Evolutionary conservation across 371 early-diverging fungal species (phyloP).

Genomic region (Lichtheimia corymbifera): DNA sequence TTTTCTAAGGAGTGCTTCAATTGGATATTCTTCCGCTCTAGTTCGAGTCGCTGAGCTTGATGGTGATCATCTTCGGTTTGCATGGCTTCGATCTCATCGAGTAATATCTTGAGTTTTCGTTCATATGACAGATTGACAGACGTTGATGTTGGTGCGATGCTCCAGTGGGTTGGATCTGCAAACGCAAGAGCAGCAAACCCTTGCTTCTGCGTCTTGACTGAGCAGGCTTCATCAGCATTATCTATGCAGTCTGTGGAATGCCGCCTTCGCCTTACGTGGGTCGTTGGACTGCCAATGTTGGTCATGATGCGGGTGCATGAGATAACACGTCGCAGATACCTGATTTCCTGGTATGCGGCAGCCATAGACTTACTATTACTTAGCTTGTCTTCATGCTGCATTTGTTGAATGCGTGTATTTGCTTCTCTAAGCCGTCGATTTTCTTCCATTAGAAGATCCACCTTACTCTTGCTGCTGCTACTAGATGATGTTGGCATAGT

Average conservation of each 20-base stretch:
- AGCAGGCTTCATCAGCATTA: neutral
- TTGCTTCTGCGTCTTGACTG: neutral
- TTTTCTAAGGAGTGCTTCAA: slow-evolving; percentile 7
- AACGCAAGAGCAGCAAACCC: too few relatives aligned
- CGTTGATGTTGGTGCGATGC: neutral
- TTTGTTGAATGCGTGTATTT: neutral
- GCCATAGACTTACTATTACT: neutral
- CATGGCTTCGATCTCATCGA: slow-evolving; percentile 19
- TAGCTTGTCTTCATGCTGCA: neutral
- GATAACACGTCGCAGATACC: slow-evolving; percentile 6
- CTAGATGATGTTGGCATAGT: neutral
- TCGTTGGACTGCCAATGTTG: neutral
- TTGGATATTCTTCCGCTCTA: slow-evolving; percentile 7
- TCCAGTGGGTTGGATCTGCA: neutral
- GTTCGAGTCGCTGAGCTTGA: neutral
- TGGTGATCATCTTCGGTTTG: slow-evolving; percentile 11
- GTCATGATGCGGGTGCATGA: neutral
- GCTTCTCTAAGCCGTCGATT: neutral
- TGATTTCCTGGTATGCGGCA: slow-evolving; percentile 1
- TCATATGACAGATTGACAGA: slow-evolving; percentile 6
- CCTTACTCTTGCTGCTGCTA: neutral
- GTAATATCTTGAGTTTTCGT: slow-evolving; percentile 13
- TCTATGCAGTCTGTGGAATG: slow-evolving; percentile 1
- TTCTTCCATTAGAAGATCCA: neutral
- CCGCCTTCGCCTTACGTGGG: slow-evolving; percentile 1